Evolutionary conservation across 257 asterid species (phyloP).

Genomic region (Paulownia fortunei): DNA sequence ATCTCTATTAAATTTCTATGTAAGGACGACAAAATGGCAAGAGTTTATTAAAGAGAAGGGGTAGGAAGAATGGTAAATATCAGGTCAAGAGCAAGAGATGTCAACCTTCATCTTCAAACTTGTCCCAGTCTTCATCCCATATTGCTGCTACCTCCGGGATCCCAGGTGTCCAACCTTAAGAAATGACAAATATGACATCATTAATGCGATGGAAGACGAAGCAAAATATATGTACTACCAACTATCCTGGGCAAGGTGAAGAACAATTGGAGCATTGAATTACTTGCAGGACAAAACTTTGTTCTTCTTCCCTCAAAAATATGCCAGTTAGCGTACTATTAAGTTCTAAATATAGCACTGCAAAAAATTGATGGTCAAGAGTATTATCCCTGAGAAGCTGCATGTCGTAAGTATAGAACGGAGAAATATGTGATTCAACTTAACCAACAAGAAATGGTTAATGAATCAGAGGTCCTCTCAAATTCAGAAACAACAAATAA

Average conservation of each 20-base stretch:
- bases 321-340: neutral
- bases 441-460: neutral
- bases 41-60: too few species aligned
- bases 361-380: neutral
- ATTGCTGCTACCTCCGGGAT: conserved; percentile 80
- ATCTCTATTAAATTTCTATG: neutral
- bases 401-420: neutral
- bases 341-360: neutral
- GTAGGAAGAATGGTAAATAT: neutral
- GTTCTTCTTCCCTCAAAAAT: neutral
- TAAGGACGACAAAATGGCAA: neutral
- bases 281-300: neutral
- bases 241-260: neutral
- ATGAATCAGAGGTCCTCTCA: neutral
- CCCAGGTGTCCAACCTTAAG: conserved; percentile 96
- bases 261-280: neutral
- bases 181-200: too few species aligned
- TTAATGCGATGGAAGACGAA: too few species aligned
- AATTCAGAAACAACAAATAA: neutral
- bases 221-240: neutral
- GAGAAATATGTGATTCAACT: neutral
- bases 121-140: conserved; percentile 99
- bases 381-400: neutral
- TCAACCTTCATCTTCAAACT: conserved; percentile 95
- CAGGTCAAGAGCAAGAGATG: conserved; percentile 20